Base-by-base conservation (phyloP, 2,329 filamentous ascomycete genomes). In the Sarocladium oryzae region DNA sequence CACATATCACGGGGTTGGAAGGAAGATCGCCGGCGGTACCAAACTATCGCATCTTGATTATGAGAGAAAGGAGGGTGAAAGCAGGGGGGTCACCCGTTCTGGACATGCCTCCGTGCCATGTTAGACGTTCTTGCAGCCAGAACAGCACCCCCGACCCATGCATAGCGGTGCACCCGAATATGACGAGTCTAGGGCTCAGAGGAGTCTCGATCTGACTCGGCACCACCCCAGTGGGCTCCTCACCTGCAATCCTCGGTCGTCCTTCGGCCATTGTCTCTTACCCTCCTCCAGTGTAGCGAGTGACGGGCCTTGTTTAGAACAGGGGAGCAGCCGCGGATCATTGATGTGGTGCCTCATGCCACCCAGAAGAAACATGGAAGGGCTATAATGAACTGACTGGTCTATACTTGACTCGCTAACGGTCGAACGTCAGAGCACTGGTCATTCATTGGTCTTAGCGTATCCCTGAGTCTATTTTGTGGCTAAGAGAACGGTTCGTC, bases 1-100 rank as follows among this genome's bases (percentile, higher is more conserved):
- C 40, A 48, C 16, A n/a, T n/a, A n/a, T 30, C 7, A 30, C 4
- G 28, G 16, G 24, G 28, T 11, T 48, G 24, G 24, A n/a, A 48
- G 43, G 43, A 48, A 23, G 43, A 48, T 48, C 43, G 43, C 21
- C 26, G 43, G 21, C 43, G 43, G 43, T 48, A 48, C 43, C 43
- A 21, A 23, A 48, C 26, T 48, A 8, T 33, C 28, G 43, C 33
- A 6, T 30, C 43, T 48, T 7, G 43, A 48, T 16, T 21, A 8
- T 48, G n/a, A 26, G 16, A 48, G 3, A 33, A 5, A 16, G 28
- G 26, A 48, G 24, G 40, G 40, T 18, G 15, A 33, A 21, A 11
- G 26, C 28, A 48, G 28, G 43, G 43, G 43, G 43, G n/a, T 26
- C 24, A 33, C 43, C 43, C 43, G 26, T 48, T 48, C 43, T 30